Evolutionary conservation across 192 early-diverging fungal genomes (phyloP), one percentile per base, ranked within the genome.

Genomic region (Cetraspora pellucida): DNA sequence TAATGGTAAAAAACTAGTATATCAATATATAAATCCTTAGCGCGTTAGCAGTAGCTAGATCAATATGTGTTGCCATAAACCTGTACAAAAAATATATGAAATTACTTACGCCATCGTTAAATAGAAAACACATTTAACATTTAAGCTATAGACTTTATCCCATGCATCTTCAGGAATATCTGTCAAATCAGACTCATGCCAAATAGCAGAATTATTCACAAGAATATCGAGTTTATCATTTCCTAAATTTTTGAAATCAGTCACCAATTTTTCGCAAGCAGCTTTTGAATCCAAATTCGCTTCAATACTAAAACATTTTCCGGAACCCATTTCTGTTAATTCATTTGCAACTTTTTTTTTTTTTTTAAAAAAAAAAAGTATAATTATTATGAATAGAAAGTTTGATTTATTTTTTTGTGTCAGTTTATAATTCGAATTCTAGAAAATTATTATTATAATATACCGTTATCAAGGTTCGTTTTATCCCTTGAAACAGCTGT

Each of bases 181-280:
- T 23, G 30, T 58, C 43, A 72, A 27, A 43, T 66, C 19, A 68
- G 50, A 17, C 21, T 8, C 31, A 63, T 65, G 58, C 45, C 61
- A 79, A 19, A 88, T 90, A 5, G 90, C 92, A 6, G 90, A 84
- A 80, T 98, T 98, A 85, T 98, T 98, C 59, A 98, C 83, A 23
- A 98, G 84, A 9, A 97, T 85, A 80, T 97, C 84, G 60, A 96
- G 68, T 79, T 97, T 95, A 72, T 74, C 64, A 19, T 72, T 46
- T 57, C 57, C 71, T 81, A 58, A 2, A 54, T 67, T 27, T 91
- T 63, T 77, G 79, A 69, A 4, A 28, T 66, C 7, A 82, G 84
- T 28, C 91, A 80, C 31, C 69, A 72, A 49, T 84, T 57, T 21
- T 79, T 81, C 57, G 88, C 79, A n/a, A 77, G 52, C 28, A 13